A percentile compares a stretch with the other conserved stretches of the same genome.
phyloP scores from a whole-genome alignment of 2,329 filamentous ascomycete genomes.

The Chalaropsis thielavioides region DNA sequence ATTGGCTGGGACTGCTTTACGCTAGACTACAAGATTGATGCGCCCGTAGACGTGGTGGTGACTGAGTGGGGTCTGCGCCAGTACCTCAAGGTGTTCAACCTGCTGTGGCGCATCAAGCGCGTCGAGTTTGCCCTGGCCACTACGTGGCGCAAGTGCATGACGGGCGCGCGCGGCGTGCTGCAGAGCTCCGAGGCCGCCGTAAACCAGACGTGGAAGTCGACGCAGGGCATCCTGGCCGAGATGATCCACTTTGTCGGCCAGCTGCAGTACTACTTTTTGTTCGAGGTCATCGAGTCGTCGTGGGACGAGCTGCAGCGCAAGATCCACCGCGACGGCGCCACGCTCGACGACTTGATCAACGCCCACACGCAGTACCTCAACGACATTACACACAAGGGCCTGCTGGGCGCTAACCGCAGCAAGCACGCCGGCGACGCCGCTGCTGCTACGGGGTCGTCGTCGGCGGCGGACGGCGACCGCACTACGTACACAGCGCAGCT shows the following conservation, averaged over 20 bases:
- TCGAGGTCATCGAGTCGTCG: conserved; percentile 92
- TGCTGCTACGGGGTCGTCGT: conserved; percentile 26
- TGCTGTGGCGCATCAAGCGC: conserved; percentile 93
- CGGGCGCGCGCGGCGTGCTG: conserved; percentile 80
- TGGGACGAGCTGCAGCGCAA: conserved; percentile 82
- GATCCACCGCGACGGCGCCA: conserved; percentile 72
- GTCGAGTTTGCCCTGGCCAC: conserved; percentile 87
- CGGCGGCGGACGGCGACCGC: conserved; percentile 45
- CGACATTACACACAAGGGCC: conserved; percentile 88
- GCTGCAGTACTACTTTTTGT: conserved; percentile 95
- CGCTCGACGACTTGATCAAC: conserved; percentile 84
- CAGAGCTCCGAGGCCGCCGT: conserved; percentile 56
- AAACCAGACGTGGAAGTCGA: conserved; percentile 73
- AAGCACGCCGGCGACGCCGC: conserved; percentile 27
- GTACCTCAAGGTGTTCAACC: conserved; percentile 98
- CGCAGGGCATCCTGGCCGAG: conserved; percentile 76
- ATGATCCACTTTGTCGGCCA: conserved; percentile 99
- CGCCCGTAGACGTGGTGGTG: conserved; percentile 90
- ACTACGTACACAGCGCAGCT: conserved; percentile 79
- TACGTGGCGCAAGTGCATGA: conserved; percentile 93
- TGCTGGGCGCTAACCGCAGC: conserved; percentile 57
- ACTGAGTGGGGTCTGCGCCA: conserved; percentile 91
- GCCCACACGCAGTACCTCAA: conserved; percentile 85
- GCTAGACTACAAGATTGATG: conserved; percentile 94
- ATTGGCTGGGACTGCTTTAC: conserved; percentile 99